These are phyloP conservation scores for Ophiostoma tasmaniense DNA, from an alignment of 2,329 filamentous ascomycete genomes.

Conservation along the genomic window DNA sequence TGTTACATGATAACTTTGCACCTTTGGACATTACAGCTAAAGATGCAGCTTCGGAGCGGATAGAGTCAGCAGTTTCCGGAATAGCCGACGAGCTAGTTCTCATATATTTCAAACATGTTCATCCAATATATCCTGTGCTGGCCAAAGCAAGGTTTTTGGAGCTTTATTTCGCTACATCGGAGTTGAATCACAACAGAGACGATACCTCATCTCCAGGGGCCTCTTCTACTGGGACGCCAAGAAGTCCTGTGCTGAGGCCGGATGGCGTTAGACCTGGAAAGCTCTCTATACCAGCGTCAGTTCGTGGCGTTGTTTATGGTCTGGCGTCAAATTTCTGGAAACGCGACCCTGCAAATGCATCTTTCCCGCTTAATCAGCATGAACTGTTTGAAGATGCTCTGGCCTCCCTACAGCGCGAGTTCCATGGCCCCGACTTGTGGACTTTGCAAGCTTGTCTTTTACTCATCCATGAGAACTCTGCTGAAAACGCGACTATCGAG, in stretches of 20 bases:
- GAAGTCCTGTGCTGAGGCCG: background rate
- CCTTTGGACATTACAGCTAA: conserved; percentile 33
- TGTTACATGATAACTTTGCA: conserved; percentile 38
- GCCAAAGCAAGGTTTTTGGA: background rate
- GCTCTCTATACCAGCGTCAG: background rate
- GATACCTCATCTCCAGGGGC: background rate
- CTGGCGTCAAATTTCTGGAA: background rate
- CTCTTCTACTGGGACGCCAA: background rate
- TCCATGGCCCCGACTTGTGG: conserved; percentile 39
- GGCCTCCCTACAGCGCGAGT: conserved; percentile 35
- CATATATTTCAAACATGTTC: background rate
- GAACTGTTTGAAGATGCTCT: conserved; percentile 36
- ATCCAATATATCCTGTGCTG: background rate
- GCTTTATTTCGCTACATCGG: background rate
- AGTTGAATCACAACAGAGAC: background rate
- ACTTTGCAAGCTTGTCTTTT: conserved; percentile 40
- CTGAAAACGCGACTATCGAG: conserved; percentile 38
- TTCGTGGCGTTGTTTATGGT: background rate
- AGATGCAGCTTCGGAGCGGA: conserved; percentile 32
- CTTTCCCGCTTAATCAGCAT: conserved; percentile 30
- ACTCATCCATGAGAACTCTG: conserved; percentile 37
- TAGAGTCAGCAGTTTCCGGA: conserved; percentile 29
- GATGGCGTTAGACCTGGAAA: background rate
- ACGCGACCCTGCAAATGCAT: background rate
- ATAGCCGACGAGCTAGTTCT: background rate